phyloP scores from a whole-genome alignment of 306 rosid species.

The Castanea sativa region DNA sequence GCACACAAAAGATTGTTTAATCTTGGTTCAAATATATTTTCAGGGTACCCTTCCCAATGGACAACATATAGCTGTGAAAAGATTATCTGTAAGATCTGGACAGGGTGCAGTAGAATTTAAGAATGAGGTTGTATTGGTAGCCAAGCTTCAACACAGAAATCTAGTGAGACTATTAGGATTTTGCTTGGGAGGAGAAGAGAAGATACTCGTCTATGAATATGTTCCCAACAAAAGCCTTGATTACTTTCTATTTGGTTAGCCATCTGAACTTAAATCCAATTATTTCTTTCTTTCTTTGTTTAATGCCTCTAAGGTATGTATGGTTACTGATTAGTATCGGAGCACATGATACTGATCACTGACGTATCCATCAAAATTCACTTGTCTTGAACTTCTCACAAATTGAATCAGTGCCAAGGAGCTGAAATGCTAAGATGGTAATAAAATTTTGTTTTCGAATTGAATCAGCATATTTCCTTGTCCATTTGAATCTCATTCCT shows the following conservation, averaged over 20 bases:
- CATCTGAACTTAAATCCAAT: background rate
- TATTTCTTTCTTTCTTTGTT: too few relatives aligned
- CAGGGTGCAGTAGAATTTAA: constrained; percentile 30
- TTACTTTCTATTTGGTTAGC: constrained; percentile 28
- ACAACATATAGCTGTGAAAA: constrained; percentile 29
- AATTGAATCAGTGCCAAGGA: background rate
- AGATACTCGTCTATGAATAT: constrained; percentile 33
- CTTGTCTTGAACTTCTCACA: background rate
- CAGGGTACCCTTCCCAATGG: constrained; percentile 26
- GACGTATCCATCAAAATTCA: background rate
- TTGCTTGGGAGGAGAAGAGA: constrained; percentile 28
- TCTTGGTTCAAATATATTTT: background rate
- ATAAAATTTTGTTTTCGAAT: too few relatives aligned
- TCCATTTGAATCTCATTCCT: background rate
- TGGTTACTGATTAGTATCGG: background rate
- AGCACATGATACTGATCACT: background rate
- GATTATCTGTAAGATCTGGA: constrained; percentile 17
- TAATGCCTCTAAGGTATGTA: too few relatives aligned
- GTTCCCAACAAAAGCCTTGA: constrained; percentile 34
- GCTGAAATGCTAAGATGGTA: background rate
- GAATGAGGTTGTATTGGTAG: constrained; percentile 28
- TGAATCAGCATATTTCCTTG: background rate
- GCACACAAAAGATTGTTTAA: too few relatives aligned
- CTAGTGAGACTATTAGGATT: constrained; percentile 35
- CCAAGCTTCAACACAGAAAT: constrained; percentile 35